Evolutionary conservation across 805 yeast species (phyloP), one percentile per base, ranked within the genome.

Genomic region (Deakozyma indianensis): DNA sequence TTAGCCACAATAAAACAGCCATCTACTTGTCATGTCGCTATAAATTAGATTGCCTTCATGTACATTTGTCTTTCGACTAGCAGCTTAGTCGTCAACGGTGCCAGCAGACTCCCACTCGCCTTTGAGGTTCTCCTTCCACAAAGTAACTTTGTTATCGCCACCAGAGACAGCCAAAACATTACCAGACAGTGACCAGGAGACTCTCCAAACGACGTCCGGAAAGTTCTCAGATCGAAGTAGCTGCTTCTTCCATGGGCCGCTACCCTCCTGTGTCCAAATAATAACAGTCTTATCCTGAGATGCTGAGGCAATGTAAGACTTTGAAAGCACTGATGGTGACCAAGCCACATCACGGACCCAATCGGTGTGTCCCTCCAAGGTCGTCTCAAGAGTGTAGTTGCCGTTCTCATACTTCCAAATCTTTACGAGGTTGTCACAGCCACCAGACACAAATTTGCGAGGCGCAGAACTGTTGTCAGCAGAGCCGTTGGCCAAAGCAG

Each of bases 291-390:
- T 80, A 64, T 92, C 99, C 66, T 92, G 97, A 21, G 97, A 88
- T 7, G 96, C 96, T 29, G 95, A 79, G 14, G 97, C 98, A 56
- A 92, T 83, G 62, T 87, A 90, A 14, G 94, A 79, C 54, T 84
- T 81, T 42, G 85, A 74, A 50, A 92, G 73, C 42, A 85, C 78
- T 1, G 95, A 79, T 42, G 97, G 96, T 20, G 96, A 86, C 98
- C 98, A 92, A 3, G 94, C 86, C 49, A 90, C 96, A 61, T 92
- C 99, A 64, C 98, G 80, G 27, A 92, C 96, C 99, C 99, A 92
- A 64, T 92, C 98, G 16, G 84, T 71, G 64, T 92, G 98, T 35
- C 96, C 98, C 51, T 78, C 80, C 45, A 92, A 73, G 23, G 77
- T 74, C 40, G 79, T 80, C 62, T 90, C 96, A 56, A 80, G 73